These are phyloP conservation scores for Trypethelium eluteriae DNA, from an alignment of 495 filamentous ascomycete genomes.

Conservation along the genomic window DNA sequence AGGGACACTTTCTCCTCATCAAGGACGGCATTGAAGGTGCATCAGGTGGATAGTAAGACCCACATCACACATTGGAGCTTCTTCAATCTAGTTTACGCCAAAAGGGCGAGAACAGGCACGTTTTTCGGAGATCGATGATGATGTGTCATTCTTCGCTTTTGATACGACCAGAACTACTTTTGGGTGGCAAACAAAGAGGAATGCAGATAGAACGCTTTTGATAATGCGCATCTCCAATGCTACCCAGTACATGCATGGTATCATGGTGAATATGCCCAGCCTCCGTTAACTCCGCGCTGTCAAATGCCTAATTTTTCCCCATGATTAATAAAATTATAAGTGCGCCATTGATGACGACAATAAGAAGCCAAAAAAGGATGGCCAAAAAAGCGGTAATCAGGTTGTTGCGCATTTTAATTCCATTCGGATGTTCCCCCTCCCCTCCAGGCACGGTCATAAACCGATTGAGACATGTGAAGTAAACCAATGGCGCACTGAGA, in stretches of 20 bases:
- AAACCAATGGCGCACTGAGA: constrained; percentile 74
- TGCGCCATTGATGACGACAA: constrained; percentile 39
- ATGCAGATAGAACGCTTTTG: too few relatives aligned
- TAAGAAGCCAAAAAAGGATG: constrained; percentile 34
- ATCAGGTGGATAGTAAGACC: not conserved
- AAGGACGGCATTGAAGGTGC: not conserved
- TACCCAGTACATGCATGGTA: constrained; percentile 1
- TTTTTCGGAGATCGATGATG: too few relatives aligned
- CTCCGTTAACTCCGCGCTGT: not conserved
- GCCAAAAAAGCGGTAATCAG: constrained; percentile 32
- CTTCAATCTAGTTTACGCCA: too few relatives aligned
- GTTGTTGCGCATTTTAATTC: constrained; percentile 34
- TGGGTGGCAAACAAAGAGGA: too few relatives aligned
- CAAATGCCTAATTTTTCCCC: constrained; percentile 2
- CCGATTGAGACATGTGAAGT: constrained; percentile 71
- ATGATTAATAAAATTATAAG: constrained; percentile 27
- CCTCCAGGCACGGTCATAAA: constrained; percentile 63
- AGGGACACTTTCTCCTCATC: too few relatives aligned
- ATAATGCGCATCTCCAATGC: not conserved
- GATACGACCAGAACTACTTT: not conserved
- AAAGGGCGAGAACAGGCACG: too few relatives aligned
- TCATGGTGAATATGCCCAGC: not conserved
- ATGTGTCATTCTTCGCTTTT: not conserved
- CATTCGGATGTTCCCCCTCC: constrained; percentile 13
- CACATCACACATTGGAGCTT: too few relatives aligned